Conservation (phyloP, 768 basidiomycete species). For the Tricholoma matsutake region DNA sequence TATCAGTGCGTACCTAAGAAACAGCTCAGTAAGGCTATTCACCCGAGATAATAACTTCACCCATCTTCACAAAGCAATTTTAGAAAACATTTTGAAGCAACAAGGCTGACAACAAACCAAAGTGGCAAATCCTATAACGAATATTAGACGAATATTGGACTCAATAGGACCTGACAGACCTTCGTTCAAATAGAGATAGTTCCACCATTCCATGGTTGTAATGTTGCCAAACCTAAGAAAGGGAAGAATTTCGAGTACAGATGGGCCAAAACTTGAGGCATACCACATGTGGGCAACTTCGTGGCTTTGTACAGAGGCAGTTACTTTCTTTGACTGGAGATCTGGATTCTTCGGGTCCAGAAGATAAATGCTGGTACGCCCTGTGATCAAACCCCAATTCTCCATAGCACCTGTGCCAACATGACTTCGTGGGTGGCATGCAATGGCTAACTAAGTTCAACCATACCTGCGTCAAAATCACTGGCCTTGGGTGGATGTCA, state of each 20-base stretch:
- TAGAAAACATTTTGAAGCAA: neutral
- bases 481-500: slow-evolving; percentile 43
- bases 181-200: slow-evolving; percentile 80
- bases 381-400: slow-evolving; percentile 92
- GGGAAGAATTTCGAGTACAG: neutral
- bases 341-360: slow-evolving; percentile 73
- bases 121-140: slow-evolving; percentile 67
- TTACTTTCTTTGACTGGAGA: slow-evolving; percentile 68
- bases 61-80: slow-evolving; percentile 51
- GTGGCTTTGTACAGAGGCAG: slow-evolving; percentile 77
- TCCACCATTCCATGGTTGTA: slow-evolving; percentile 93
- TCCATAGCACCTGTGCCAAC: slow-evolving; percentile 73
- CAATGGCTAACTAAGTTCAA: neutral
- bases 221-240: slow-evolving; percentile 80
- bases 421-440: neutral
- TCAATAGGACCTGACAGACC: slow-evolving; percentile 31
- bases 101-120: slow-evolving; percentile 43
- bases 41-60: slow-evolving; percentile 83
- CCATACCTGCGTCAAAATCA: slow-evolving; percentile 81
- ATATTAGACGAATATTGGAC: neutral
- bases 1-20: slow-evolving; percentile 1
- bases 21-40: slow-evolving; percentile 15
- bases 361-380: slow-evolving; percentile 76
- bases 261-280: slow-evolving; percentile 9
- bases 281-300: slow-evolving; percentile 86